These are phyloP conservation scores for Xylariales sp. DNA, from an alignment of 2,329 filamentous ascomycete species.

Conservation along the genomic window DNA sequence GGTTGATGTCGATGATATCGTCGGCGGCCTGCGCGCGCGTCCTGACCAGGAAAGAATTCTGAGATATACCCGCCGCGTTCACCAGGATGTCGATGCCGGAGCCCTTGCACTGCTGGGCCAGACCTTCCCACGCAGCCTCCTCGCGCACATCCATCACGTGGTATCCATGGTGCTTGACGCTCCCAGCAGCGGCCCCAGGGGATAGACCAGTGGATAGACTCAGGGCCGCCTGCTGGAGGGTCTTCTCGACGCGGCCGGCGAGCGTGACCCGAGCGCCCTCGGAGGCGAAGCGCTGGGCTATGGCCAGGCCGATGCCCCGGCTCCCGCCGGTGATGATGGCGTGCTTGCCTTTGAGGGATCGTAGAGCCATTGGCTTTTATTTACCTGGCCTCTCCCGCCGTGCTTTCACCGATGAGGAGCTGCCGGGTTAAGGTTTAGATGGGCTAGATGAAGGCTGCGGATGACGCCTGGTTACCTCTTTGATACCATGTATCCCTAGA, in stretches of 20 bases:
- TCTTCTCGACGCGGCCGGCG: conserved; percentile 50
- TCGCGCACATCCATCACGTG: conserved; percentile 17
- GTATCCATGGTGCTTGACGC: conserved; percentile 7
- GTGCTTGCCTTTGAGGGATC: conserved; percentile 42
- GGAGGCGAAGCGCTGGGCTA: conserved; percentile 60
- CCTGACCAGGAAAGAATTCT: conserved; percentile 58
- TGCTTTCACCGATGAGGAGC: no score
- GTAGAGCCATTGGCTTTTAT: no score
- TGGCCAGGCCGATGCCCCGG: conserved; percentile 64
- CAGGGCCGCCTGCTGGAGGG: conserved; percentile 35
- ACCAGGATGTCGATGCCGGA: conserved; percentile 70
- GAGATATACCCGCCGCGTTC: conserved; percentile 74
- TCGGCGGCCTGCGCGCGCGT: conserved; percentile 47
- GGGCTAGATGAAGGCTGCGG: no score
- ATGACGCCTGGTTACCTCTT: no score
- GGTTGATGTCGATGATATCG: conserved; percentile 63
- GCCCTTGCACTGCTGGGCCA: no score
- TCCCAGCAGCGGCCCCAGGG: conserved; percentile 10
- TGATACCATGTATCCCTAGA: no score
- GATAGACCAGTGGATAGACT: no score
- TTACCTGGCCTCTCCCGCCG: no score
- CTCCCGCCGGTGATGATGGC: conserved; percentile 67
- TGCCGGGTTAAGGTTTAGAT: no score
- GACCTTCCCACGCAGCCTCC: conserved; percentile 12
- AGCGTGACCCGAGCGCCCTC: conserved; percentile 59